Percentiles rank a stretch among this genome's conserved stretches.
These are phyloP conservation scores for Zygoascus bituminiphila DNA, from an alignment of 805 yeast species.

Conservation along the genomic window DNA sequence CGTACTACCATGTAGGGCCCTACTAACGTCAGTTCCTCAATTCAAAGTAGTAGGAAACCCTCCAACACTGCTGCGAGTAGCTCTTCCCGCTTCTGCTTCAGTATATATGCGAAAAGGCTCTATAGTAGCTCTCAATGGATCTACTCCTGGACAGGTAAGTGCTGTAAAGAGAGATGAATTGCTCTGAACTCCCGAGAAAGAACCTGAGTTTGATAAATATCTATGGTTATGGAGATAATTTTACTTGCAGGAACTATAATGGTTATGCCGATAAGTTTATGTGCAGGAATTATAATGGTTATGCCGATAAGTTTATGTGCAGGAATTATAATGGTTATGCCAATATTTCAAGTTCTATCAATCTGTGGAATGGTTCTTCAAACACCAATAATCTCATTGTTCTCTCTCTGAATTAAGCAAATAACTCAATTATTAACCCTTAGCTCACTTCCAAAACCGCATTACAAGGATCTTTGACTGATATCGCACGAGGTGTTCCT, in stretches of 20 bases:
- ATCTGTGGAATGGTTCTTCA: not conserved
- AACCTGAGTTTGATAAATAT: not conserved
- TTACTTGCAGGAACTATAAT: not conserved
- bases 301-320: too few species aligned
- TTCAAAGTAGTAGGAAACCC: constrained; percentile 38
- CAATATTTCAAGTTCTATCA: too few species aligned
- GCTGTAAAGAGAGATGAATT: not conserved
- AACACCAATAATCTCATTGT: too few species aligned
- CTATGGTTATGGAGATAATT: not conserved
- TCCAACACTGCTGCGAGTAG: constrained; percentile 34
- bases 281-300: too few species aligned
- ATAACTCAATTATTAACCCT: not conserved
- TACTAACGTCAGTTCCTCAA: constrained; percentile 26
- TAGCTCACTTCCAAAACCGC: constrained; percentile 24
- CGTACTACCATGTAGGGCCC: too few species aligned
- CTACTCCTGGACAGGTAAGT: constrained; percentile 21
- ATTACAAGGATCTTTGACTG: constrained; percentile 16
- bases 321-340: too few species aligned
- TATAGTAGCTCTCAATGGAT: constrained; percentile 39
- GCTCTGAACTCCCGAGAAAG: too few species aligned
- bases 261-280: too few species aligned
- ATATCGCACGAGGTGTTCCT: constrained; percentile 24
- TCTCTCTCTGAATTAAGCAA: too few species aligned
- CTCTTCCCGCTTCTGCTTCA: constrained; percentile 36
- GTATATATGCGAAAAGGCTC: constrained; percentile 36